phyloP scores from a whole-genome alignment of 768 basidiomycete species.

The Pleurotus citrinopileatus region DNA sequence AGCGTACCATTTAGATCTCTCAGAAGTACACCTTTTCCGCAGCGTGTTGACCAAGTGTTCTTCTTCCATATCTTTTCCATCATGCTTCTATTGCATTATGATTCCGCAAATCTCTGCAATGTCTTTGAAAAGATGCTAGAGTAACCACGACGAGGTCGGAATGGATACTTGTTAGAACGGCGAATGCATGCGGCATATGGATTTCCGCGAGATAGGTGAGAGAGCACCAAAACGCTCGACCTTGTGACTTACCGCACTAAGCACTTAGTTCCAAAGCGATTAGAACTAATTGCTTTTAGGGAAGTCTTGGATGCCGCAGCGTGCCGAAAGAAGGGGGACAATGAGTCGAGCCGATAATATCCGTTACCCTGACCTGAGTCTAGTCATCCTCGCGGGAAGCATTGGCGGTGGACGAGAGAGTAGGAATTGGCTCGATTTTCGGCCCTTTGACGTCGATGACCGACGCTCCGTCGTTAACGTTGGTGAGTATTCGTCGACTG shows the following conservation, averaged over 20 bases:
- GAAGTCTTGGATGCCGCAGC: not conserved
- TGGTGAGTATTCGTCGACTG: not conserved
- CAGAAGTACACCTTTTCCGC: no score
- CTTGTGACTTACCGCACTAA: not conserved
- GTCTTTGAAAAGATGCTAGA: not conserved
- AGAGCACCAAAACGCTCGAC: not conserved
- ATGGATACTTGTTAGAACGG: constrained; percentile 8
- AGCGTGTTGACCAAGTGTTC: not conserved
- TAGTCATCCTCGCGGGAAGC: not conserved
- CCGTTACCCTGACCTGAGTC: not conserved
- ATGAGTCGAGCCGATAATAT: not conserved
- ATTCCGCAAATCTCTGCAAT: not conserved
- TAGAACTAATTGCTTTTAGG: not conserved
- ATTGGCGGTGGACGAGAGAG: not conserved
- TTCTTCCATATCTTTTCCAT: not conserved
- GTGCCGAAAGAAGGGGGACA: not conserved
- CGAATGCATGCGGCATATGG: constrained; percentile 3
- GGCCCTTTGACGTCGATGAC: not conserved
- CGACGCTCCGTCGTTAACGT: not conserved
- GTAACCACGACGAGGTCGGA: not conserved
- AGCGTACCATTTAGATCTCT: no score
- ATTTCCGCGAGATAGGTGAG: not conserved
- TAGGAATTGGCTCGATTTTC: not conserved
- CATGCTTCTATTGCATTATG: not conserved
- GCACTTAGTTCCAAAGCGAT: not conserved